Evolutionary conservation across 2,329 filamentous ascomycete species (phyloP), one percentile per base, ranked within the genome.

Genomic region (Fusarium incarnatum): DNA sequence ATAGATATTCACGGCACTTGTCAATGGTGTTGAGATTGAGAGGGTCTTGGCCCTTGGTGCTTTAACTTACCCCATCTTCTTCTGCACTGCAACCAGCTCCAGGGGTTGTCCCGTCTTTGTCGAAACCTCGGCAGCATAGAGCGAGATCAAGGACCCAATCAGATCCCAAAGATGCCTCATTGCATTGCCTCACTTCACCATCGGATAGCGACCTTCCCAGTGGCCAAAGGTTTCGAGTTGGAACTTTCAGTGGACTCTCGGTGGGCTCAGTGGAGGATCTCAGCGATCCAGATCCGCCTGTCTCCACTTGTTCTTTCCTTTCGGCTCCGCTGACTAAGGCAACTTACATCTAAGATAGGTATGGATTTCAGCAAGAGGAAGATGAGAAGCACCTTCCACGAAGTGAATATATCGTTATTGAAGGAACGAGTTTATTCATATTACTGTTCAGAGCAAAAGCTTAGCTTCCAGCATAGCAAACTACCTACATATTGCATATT

Each of bases 1-100:
- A 37, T 37, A 37, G 34, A 10, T 48, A 56, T 63, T 52, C 49
- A 52, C 32, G 32, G 49, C 49, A 52, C 13, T 52, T 52, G 22
- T 27, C 13, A 40, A 52, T 52, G 49, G 49, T 52, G 32, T 41
- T 50, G 48, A 50, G 28, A 15, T 41, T 50, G 48, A 50, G 28
- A 25, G 30, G 48, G 48, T 37, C 48, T 49, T 30, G 46, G 25
- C 20, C 22, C 40, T 55, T 46, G 27, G 13, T n/a, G 18, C 23
- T 48, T 45, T 54, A 25, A 30, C 52, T 54, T 47, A 30, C 52
- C 52, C 52, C 52, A 34, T 47, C 28, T 47, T 47, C 40, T 32
- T 47, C 28, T 47, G 30, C 40, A 28, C 22, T 55, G 41, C 52
- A 55, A 47, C 52, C 52, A 37, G 18, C 34, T 37, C 34, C 34